These are phyloP conservation scores for Solanum neorickii DNA, from an alignment of 257 asterid genomes.

Conservation along the genomic window DNA sequence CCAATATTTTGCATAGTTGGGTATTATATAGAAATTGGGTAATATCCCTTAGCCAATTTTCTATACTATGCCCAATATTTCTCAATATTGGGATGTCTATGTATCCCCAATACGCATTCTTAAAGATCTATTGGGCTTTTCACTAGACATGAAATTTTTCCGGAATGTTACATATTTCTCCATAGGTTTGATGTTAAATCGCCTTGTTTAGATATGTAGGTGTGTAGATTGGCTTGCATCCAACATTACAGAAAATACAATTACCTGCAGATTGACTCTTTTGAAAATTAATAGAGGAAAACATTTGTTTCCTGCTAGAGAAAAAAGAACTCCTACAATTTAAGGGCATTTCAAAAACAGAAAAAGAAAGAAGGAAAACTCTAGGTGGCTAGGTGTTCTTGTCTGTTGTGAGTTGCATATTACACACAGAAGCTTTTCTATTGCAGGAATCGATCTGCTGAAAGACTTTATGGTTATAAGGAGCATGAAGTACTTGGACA, in stretches of 20 bases:
- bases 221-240: neutral
- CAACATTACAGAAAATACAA: neutral
- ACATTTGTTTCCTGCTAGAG: neutral
- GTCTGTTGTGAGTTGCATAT: neutral
- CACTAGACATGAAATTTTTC: too few relatives aligned
- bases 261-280: neutral
- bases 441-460: conserved; percentile 68
- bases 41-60: too few relatives aligned
- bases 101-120: too few relatives aligned
- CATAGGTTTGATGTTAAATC: neutral
- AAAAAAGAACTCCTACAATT: neutral
- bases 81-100: too few relatives aligned
- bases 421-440: neutral
- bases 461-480: conserved; percentile 63
- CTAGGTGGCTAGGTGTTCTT: neutral
- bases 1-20: too few relatives aligned
- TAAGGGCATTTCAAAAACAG: neutral
- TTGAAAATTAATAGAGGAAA: neutral
- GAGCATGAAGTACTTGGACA: conserved; percentile 52
- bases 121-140: too few relatives aligned
- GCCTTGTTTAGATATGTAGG: neutral
- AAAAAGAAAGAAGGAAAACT: neutral
- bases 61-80: too few relatives aligned
- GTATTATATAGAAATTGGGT: too few relatives aligned
- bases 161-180: neutral